Evolutionary conservation across 2,329 filamentous ascomycete species (phyloP).

Genomic region (Torrubiella hemipterigena): DNA sequence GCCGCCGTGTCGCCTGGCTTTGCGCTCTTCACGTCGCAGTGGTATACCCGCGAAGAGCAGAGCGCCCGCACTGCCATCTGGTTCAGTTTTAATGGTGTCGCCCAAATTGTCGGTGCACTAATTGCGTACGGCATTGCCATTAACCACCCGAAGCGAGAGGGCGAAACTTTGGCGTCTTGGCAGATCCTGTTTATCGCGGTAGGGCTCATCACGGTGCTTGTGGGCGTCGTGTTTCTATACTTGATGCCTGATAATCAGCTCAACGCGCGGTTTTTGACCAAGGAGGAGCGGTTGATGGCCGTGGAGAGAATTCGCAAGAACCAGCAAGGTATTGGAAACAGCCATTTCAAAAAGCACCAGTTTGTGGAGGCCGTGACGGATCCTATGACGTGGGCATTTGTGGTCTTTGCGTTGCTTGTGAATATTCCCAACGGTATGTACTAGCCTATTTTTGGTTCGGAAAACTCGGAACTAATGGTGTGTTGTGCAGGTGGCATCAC

Average conservation of each 20-base stretch:
- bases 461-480: too few relatives aligned
- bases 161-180: background rate
- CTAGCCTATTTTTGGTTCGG: too few relatives aligned
- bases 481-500: too few relatives aligned
- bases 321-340: constrained; percentile 36
- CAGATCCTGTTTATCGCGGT: constrained; percentile 1
- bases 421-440: constrained; percentile 13
- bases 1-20: background rate
- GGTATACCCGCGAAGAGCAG: background rate
- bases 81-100: background rate
- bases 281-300: constrained; percentile 38
- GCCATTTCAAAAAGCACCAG: constrained; percentile 31
- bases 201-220: background rate
- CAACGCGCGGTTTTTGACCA: constrained; percentile 41
- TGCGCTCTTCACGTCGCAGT: background rate
- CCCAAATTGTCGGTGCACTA: background rate
- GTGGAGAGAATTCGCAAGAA: constrained; percentile 36
- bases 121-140: background rate
- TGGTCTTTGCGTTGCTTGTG: constrained; percentile 27
- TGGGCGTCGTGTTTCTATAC: background rate
- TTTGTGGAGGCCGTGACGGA: constrained; percentile 32
- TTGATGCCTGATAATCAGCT: constrained; percentile 43
- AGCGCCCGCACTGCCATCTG: background rate
- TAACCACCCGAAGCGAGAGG: too few relatives aligned
- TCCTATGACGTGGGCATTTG: constrained; percentile 41